Base-by-base conservation (phyloP, 345 rosid species). In the Cochlearia excelsa region DNA sequence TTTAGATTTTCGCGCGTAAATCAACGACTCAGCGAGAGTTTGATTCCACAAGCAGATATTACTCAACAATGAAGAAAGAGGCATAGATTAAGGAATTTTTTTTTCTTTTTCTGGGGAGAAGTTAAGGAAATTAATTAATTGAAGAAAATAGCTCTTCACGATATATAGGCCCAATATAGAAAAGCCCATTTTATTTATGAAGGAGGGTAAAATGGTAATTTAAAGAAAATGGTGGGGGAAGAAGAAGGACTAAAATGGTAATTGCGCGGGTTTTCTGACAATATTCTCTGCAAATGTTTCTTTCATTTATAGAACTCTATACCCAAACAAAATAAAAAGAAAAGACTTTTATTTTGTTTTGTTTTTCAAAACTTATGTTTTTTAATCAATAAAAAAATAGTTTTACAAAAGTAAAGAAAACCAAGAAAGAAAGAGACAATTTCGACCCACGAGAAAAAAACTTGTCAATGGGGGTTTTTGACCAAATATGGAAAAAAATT, bases 181-280 rank as follows among this genome's bases (percentile, higher is more conserved):
- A 16, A 16, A 16, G 23, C 23, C 23, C 23, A 16, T 16, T 0
- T 16, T 16, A 16, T 16, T 16, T 16, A 16, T 16, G 23, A 16
- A 16, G 23, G 23, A 16, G 23, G 23, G 23, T 16, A 16, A 16
- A 16, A 16, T 16, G 23, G 23, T 16, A 16, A 48, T 45, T 2
- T 70, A 50, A 16, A 61, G 28, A 0, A 5, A 5, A 3, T 1
- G 7, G 1, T 11, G 9, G 40, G 64, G 74, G 69, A 61, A 27
- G 52, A 30, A 65, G 10, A 45, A 0, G 75, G 55, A 51, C 9
- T 54, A 62, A 70, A 37, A 63, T 47, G 33, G 44, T 9, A 44
- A 55, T 63, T 44, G 54, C 59, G 69, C 65, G 69, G 69, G 70
- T 59, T 71, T 71, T 46, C 89, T 83, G 93, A 86, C 89, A 85